A percentile compares a stretch with the other conserved stretches of the same genome.
These are phyloP conservation scores for Coleophoma crateriformis DNA, from an alignment of 2,329 filamentous ascomycete genomes.

Conservation along the genomic window DNA sequence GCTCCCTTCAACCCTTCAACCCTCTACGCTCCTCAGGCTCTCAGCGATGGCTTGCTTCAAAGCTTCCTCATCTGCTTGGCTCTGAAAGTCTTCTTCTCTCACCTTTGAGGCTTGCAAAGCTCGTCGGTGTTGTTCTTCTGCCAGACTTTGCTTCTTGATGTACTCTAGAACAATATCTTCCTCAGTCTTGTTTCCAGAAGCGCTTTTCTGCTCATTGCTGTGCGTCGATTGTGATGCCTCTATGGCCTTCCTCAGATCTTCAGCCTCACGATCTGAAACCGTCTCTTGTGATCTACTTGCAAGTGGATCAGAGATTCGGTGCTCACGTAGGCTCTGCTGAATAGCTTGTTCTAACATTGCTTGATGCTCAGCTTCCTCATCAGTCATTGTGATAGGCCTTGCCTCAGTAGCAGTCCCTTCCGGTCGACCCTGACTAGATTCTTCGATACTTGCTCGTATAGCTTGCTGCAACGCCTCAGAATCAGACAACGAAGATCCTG, in stretches of 20 bases:
- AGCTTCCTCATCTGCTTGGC: slow-evolving; percentile 47
- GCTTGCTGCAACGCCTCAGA: slow-evolving; percentile 41
- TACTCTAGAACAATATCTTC: slow-evolving; percentile 73
- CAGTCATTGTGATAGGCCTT: slow-evolving; percentile 2
- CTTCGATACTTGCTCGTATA: slow-evolving; percentile 41
- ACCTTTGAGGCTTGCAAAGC: slow-evolving; percentile 4
- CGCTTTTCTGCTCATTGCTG: slow-evolving; percentile 19
- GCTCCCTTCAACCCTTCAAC: no score
- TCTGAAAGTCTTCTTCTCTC: slow-evolving; percentile 17
- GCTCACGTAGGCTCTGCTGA: slow-evolving; percentile 38
- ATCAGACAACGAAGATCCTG: slow-evolving; percentile 17
- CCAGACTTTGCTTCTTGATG: slow-evolving; percentile 69
- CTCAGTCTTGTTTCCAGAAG: slow-evolving; percentile 45
- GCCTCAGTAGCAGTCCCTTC: not conserved
- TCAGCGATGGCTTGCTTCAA: slow-evolving; percentile 47
- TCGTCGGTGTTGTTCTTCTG: slow-evolving; percentile 51
- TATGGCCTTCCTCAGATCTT: not conserved
- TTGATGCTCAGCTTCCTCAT: slow-evolving; percentile 50
- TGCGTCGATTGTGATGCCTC: slow-evolving; percentile 12
- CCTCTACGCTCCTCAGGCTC: slow-evolving; percentile 36
- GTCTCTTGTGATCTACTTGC: slow-evolving; percentile 3
- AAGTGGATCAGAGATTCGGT: slow-evolving; percentile 4
- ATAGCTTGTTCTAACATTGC: slow-evolving; percentile 50
- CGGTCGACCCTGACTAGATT: slow-evolving; percentile 26
- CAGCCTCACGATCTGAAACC: not conserved